Evolutionary conservation across 169 alveolate genomes (phyloP).

Genomic region (Cryptosporidium meleagridis): DNA sequence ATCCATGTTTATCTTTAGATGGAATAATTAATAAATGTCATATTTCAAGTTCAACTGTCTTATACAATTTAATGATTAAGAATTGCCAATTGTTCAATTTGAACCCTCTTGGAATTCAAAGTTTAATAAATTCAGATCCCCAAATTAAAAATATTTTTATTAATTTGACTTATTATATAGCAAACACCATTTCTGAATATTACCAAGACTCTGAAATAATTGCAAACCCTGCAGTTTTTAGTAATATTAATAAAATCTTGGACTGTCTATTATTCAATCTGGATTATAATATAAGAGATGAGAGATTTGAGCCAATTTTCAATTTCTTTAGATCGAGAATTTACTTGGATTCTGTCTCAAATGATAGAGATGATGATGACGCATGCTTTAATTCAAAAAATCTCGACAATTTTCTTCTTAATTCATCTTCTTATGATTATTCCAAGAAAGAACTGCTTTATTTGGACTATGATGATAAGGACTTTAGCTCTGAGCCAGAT

Average conservation of each 20-base stretch:
- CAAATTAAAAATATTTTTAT: not conserved
- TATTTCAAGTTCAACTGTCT: not conserved
- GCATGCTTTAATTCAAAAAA: not conserved
- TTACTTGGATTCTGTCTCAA: not conserved
- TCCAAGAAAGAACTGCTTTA: not conserved
- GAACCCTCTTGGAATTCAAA: not conserved
- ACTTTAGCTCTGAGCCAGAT: not conserved
- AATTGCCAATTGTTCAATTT: constrained; percentile 21
- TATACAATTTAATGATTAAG: not conserved
- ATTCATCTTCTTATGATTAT: not conserved
- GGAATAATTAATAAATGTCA: constrained; percentile 13
- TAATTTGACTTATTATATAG: constrained; percentile 1
- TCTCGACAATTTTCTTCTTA: not conserved
- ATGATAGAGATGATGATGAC: not conserved
- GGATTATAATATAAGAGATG: not conserved
- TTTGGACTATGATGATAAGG: not conserved
- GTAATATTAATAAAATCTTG: not conserved
- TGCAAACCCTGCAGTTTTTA: not conserved
- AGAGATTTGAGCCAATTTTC: not conserved
- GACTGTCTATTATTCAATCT: constrained; percentile 1
- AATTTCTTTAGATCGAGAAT: not conserved
- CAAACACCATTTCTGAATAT: not conserved
- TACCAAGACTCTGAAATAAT: constrained; percentile 17
- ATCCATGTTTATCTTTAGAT: not conserved
- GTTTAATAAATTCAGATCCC: not conserved